Evolutionary conservation across 106 monocot species (phyloP).

Genomic region (Iris macrosiphon): DNA sequence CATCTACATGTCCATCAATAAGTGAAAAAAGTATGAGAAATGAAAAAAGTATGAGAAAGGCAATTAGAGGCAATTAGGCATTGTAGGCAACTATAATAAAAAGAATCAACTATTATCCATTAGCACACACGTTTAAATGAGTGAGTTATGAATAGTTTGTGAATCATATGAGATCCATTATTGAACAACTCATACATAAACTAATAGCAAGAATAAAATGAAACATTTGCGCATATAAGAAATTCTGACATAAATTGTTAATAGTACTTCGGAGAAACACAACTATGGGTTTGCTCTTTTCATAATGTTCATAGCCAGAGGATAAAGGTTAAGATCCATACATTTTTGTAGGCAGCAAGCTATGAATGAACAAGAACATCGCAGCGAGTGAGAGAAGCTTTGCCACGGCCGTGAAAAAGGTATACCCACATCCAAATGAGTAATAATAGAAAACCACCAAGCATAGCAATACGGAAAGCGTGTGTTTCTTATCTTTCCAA

Average conservation of each 20-base stretch:
- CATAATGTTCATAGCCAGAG: no score
- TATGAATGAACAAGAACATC: conserved; percentile 72
- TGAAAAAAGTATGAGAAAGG: no score
- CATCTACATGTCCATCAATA: no score
- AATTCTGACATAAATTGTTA: neutral
- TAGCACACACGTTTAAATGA: no score
- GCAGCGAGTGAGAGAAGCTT: conserved; percentile 68
- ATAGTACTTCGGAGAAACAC: neutral
- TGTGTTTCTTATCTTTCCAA: conserved; percentile 84
- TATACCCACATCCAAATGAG: conserved; percentile 67
- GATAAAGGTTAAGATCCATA: conserved; percentile 19
- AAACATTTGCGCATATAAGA: neutral
- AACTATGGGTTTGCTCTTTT: neutral
- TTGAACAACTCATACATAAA: neutral
- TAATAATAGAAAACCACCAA: conserved; percentile 64
- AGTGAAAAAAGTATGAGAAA: no score
- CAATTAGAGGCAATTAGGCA: no score
- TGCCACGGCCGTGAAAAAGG: conserved; percentile 59
- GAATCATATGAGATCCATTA: neutral
- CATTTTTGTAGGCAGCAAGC: conserved; percentile 69
- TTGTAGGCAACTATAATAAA: no score
- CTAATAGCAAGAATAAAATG: neutral
- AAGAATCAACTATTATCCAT: no score
- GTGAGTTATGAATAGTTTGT: neutral
- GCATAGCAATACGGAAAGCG: conserved; percentile 43